Conservation (phyloP, 148 eudicot genomes). For the Heliosperma pusillum region DNA sequence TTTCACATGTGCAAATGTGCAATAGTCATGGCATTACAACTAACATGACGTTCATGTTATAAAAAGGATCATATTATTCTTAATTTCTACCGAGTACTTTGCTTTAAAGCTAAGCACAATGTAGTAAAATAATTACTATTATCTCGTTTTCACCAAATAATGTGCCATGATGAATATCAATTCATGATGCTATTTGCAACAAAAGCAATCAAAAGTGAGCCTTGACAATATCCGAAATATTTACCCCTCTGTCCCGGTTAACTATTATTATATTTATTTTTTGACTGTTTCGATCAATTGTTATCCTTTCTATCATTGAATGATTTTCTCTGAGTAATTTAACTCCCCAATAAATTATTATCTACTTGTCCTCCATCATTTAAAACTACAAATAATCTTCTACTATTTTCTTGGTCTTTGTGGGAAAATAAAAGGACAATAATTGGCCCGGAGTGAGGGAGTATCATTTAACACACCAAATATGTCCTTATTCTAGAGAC, state of each 20-base stretch:
- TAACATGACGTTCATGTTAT: not conserved
- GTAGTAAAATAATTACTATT: not conserved
- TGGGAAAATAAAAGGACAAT: too few relatives aligned
- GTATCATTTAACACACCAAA: conserved; percentile 3
- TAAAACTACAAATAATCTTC: not conserved
- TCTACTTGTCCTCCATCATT: too few relatives aligned
- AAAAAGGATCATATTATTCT: not conserved
- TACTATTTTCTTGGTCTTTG: too few relatives aligned
- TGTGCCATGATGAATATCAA: not conserved
- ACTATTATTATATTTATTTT: too few relatives aligned
- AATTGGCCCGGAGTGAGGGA: too few relatives aligned
- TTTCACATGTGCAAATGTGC: not conserved
- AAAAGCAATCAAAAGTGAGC: not conserved
- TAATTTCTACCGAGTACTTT: not conserved
- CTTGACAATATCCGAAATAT: too few relatives aligned
- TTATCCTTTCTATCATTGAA: too few relatives aligned
- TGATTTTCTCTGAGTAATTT: too few relatives aligned
- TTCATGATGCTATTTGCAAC: conserved; percentile 13
- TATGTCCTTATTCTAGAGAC: not conserved
- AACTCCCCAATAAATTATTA: too few relatives aligned
- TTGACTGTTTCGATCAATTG: too few relatives aligned
- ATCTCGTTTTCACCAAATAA: not conserved
- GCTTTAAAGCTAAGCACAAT: conserved; percentile 22
- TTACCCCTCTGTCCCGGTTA: too few relatives aligned
- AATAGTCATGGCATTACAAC: not conserved